phyloP scores from a whole-genome alignment of 2,329 filamentous ascomycete species.

The Coniochaeta sp. region DNA sequence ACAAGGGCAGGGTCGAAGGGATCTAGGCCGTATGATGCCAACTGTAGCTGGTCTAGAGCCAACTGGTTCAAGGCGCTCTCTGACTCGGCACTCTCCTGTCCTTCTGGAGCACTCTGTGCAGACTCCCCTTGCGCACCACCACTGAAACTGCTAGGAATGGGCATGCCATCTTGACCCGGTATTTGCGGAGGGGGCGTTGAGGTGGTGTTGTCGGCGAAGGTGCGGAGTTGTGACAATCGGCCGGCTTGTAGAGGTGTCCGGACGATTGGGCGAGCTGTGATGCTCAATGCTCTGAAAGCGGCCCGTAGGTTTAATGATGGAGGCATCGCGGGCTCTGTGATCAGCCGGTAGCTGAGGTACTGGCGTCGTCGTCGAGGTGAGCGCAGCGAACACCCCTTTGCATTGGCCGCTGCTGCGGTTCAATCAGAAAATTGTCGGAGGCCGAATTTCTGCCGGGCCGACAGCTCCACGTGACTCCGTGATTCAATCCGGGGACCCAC shows the following conservation, averaged over 20 bases:
- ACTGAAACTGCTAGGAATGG: background rate
- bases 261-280: background rate
- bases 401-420: background rate
- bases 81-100: conserved; percentile 16
- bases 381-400: background rate
- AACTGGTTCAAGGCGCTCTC: conserved; percentile 35
- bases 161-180: conserved; percentile 3
- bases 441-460: background rate
- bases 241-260: background rate
- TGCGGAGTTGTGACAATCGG: background rate
- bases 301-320: background rate
- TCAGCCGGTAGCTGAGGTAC: background rate
- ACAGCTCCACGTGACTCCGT: background rate
- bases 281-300: background rate
- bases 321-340: background rate
- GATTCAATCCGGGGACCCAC: background rate
- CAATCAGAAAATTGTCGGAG: background rate
- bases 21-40: conserved; percentile 23
- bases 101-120: conserved; percentile 4
- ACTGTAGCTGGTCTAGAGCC: conserved; percentile 26
- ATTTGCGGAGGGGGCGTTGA: background rate
- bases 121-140: background rate
- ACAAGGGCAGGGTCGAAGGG: conserved; percentile 22
- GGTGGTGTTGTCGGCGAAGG: conserved; percentile 1
- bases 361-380: background rate